phyloP scores from a whole-genome alignment of 257 asterid species.

The Verbena officinalis region DNA sequence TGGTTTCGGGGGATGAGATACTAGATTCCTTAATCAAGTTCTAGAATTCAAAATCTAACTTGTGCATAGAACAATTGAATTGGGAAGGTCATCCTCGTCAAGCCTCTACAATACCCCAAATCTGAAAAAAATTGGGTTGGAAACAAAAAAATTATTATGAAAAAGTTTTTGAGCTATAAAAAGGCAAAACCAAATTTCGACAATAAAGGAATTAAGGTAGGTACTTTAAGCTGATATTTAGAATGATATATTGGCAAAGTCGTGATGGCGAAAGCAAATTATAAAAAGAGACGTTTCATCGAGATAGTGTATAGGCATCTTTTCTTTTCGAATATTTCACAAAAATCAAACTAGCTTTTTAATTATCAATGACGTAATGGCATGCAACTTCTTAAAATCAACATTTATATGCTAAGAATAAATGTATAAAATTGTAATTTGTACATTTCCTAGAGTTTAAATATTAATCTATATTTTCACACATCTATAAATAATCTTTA shows the following conservation, averaged over 20 bases:
- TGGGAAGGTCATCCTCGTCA: too few relatives aligned
- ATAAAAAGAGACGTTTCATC: slow-evolving; percentile 33
- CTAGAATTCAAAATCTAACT: too few relatives aligned
- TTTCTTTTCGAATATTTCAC: slow-evolving; percentile 48
- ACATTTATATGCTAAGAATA: neutral
- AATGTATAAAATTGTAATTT: neutral
- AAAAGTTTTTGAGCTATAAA: neutral
- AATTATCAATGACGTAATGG: slow-evolving; percentile 31
- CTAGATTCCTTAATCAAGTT: too few relatives aligned
- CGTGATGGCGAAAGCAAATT: slow-evolving; percentile 25
- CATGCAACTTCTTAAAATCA: neutral
- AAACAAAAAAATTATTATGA: neutral
- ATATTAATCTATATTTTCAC: too few relatives aligned
- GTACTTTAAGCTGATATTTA: neutral
- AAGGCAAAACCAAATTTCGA: neutral
- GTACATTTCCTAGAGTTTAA: too few relatives aligned
- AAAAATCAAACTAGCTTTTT: slow-evolving; percentile 44
- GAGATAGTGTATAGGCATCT: slow-evolving; percentile 37
- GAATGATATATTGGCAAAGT: slow-evolving; percentile 15
- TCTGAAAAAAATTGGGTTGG: too few relatives aligned
- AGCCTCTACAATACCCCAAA: too few relatives aligned
- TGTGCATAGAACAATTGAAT: too few relatives aligned
- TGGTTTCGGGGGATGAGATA: too few relatives aligned
- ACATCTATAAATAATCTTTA: too few relatives aligned
- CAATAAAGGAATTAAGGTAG: neutral